Conservation (phyloP, 495 filamentous ascomycete species). For the Penicillium ochrochloron region DNA sequence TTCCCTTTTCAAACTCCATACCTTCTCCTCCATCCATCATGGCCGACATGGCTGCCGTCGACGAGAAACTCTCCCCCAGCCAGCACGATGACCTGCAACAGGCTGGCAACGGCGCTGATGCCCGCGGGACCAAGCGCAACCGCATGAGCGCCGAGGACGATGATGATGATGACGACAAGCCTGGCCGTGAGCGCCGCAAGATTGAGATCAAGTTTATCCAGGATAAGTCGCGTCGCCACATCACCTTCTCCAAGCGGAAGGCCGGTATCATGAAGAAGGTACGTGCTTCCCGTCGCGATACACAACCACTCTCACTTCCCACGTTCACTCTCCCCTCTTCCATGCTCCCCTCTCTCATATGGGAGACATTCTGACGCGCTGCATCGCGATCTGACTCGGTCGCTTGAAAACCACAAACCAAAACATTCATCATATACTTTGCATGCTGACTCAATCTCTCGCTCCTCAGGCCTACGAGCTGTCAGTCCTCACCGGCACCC, state of each 20-base stretch:
- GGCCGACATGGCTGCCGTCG: constrained; percentile 53
- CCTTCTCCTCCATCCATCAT: constrained; percentile 28
- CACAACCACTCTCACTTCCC: constrained; percentile 1
- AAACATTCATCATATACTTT: not conserved
- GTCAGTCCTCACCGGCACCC: constrained; percentile 95
- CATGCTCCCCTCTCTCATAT: not conserved
- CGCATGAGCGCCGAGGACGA: constrained; percentile 91
- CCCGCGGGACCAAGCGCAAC: constrained; percentile 86
- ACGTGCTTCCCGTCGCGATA: constrained; percentile 42
- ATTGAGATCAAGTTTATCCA: constrained; percentile 99
- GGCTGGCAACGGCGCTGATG: constrained; percentile 62
- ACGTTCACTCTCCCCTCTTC: not conserved
- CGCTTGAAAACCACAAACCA: not conserved
- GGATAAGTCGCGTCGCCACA: constrained; percentile 99
- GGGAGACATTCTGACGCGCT: not conserved
- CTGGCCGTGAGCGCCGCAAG: constrained; percentile 96
- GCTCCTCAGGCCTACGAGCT: constrained; percentile 85
- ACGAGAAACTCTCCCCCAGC: constrained; percentile 53
- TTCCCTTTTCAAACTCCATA: not conserved
- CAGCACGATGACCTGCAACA: constrained; percentile 56
- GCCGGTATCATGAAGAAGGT: constrained; percentile 99
- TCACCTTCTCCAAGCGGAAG: constrained; percentile 99
- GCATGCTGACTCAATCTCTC: not conserved
- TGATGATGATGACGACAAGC: constrained; percentile 98
- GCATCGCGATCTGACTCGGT: constrained; percentile 3